Percentiles rank a stretch among this genome's conserved stretches.
phyloP scores from a whole-genome alignment of 179 eudicot genomes.

The Spergularia azorica region DNA sequence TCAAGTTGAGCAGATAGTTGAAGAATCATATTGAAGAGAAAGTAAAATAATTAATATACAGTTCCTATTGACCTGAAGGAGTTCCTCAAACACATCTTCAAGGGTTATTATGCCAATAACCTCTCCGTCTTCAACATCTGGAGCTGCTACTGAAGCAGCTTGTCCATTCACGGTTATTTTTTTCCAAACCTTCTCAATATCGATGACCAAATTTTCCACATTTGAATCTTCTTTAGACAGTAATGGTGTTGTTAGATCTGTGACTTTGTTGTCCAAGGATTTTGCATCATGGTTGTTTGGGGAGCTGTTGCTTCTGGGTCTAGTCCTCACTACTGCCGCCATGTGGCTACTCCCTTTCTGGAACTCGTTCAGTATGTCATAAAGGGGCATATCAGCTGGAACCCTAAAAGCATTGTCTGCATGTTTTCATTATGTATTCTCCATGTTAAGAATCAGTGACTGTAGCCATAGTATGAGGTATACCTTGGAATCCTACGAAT shows the following conservation, averaged over 20 bases:
- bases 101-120: constrained; percentile 77
- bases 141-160: constrained; percentile 17
- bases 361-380: constrained; percentile 78
- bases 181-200: constrained; percentile 38
- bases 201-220: constrained; percentile 32
- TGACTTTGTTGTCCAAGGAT: constrained; percentile 22
- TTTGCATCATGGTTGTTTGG: constrained; percentile 28
- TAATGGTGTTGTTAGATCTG: constrained; percentile 49
- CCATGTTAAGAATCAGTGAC: neutral
- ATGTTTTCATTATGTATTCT: neutral
- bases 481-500: constrained; percentile 79
- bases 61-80: constrained; percentile 54
- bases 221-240: constrained; percentile 38
- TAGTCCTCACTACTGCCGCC: constrained; percentile 80
- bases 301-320: constrained; percentile 36
- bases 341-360: constrained; percentile 85
- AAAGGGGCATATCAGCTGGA: constrained; percentile 75
- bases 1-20: neutral
- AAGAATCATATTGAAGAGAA: neutral
- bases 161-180: constrained; percentile 27
- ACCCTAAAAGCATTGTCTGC: constrained; percentile 45
- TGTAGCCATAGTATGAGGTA: constrained; percentile 11
- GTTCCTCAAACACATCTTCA: constrained; percentile 86
- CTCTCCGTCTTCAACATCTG: constrained; percentile 66
- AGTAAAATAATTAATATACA: constrained; percentile 8